Conservation (phyloP, 257 asterid genomes). For the Solanum etuberosum region DNA sequence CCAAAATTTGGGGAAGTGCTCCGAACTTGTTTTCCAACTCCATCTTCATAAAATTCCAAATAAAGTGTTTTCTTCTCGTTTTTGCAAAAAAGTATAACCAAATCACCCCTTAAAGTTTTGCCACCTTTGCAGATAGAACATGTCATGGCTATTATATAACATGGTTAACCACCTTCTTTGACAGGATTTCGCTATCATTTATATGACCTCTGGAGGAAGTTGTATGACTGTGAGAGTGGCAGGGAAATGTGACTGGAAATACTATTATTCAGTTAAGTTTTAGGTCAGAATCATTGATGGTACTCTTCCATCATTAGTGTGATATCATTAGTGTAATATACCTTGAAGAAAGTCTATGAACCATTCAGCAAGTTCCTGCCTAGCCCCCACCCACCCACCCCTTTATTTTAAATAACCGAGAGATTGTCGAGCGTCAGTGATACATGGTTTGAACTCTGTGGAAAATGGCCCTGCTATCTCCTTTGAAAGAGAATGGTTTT, state of each 20-base stretch:
- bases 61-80: not conserved
- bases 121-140: not conserved
- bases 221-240: not conserved
- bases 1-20: not conserved
- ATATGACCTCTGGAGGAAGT: not conserved
- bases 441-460: not conserved
- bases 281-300: not conserved
- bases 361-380: not conserved
- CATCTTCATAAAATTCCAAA: not conserved
- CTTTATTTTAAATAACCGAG: not conserved
- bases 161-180: not conserved
- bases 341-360: not conserved
- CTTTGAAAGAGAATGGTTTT: not conserved
- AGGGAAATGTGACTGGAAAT: not conserved
- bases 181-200: not conserved
- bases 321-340: not conserved
- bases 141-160: not conserved
- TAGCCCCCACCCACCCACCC: not conserved
- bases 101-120: not conserved
- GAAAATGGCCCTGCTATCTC: not conserved
- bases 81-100: not conserved
- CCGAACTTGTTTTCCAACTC: not conserved
- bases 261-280: not conserved
- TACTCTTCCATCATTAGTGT: not conserved
- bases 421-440: not conserved